Evolutionary conservation across 768 basidiomycete genomes (phyloP), one percentile per base, ranked within the genome.

Genomic region (Terana coerulea): DNA sequence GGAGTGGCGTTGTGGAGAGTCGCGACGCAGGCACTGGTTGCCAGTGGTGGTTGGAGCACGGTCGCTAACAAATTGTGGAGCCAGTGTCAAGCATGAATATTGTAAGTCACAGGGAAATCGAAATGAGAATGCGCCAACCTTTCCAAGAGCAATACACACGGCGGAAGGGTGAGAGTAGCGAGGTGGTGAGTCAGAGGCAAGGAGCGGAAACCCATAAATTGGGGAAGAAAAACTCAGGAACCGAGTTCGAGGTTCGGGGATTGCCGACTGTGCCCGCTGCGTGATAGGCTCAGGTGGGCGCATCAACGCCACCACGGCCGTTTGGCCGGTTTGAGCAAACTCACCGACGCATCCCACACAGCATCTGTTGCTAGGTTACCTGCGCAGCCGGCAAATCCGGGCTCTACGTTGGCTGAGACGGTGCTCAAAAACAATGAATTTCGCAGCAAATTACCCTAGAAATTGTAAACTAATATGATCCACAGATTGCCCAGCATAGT

Each of bases 241-340:
- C 30, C 19, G 21, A 33, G 45, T 46, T 46, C 45, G 30, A 46
- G 21, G 31, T 46, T 22, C 28, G 45, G 30, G 24, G 17, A 29
- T 40, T n/a, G n/a, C n/a, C n/a, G n/a, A n/a, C n/a, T n/a, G n/a
- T n/a, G 7, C 17, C 45, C 45, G 45, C 19, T 6, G 31, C n/a
- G n/a, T 46, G 45, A 46, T 46, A 46, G 29, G 17, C 30, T 46
- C 29, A 33, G 26, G 30, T 11, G 30, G 21, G 30, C 45, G 45
- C 45, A 46, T 46, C 45, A 46, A 46, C 45, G 45, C 45, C 45
- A 46, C 45, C 45, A 46, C 17, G 45, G 30, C 21, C 30, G 37
- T 19, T 17, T 39, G 12, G 37, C 37, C 37, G 37, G 37, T 21
- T 46, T 19, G 28, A 14, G 43, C 43, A 44, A n/a, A 30, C 43